Base-by-base conservation (phyloP, 345 rosid genomes). In the Eucalyptus pauciflora region DNA sequence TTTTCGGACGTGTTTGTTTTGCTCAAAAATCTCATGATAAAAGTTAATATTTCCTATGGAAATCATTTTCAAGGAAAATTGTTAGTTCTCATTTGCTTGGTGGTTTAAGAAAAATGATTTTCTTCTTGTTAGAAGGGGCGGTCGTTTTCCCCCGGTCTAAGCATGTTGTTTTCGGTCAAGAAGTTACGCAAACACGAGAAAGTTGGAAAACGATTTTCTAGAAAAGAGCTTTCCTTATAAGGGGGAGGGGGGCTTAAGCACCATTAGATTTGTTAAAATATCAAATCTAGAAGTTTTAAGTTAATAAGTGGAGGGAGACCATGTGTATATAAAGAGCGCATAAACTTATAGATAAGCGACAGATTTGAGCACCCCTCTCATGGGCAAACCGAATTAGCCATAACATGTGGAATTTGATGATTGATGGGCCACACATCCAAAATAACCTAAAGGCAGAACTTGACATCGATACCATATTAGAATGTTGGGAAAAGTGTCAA, bases 221-320 rank as follows among this genome's bases (percentile, higher is more conserved):
- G 4, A 15, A 67, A 15, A 31, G 18, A 31, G 22, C 37, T 31
- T 67, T 67, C 37, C 1, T 67, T 52, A 18, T n/a, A 15, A 2
- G 0, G 1, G 0, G 2, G 10, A 0, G 11, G 20, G 12, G 20
- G 24, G 7, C 7, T 17, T 8, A 33, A 33, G 13, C 45, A 69
- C 25, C 4, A 2, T 69, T 16, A 69, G 37, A 9, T 33, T 67
- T 69, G 7, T 69, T 17, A 17, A 69, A 69, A 33, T 69, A 41
- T 33, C 45, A 8, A 69, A 8, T 8, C 12, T 41, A 69, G 0
- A 33, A 31, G 24, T 69, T 9, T 31, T 31, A 69, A 69, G 4
- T 33, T 69, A 69, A 31, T 69, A 0, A 69, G 24, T 69, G 12
- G 3, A 69, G 43, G 11, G 25, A 33, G 13, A 69, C 12, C 4